Base-by-base conservation (phyloP, 352 stramenopile genomes). In the Hyaloperonospora brassicae region DNA sequence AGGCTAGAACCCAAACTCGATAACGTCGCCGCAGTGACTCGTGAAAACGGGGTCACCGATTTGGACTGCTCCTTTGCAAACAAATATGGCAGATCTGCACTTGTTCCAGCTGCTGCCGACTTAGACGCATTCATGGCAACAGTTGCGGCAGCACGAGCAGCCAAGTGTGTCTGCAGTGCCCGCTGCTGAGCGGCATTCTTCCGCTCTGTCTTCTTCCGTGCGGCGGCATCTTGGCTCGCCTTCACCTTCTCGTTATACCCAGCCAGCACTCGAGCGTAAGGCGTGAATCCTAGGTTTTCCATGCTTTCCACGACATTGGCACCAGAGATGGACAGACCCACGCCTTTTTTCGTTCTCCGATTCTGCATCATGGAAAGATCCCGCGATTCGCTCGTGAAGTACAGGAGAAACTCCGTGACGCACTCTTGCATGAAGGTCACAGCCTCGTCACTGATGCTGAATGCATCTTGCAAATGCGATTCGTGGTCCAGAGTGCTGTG, bases 401-500 rank as follows among this genome's bases (percentile, higher is more conserved):
- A 93, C 36, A 93, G 46, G 11, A 93, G 51, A 47, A 93, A 93
- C 64, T 93, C 83, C 0, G 78, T 91, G 39, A 84, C 79, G 22
- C 83, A 93, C 53, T 93, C 83, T 52, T 93, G 83, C 75, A 93
- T 86, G 31, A 91, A 77, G 48, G 68, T 66, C 21, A 82, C 70
- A 1, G 83, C 83, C 23, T 86, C 77, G n/a, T 89, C 83, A 48
- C 83, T 84, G 24, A 93, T 84, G 47, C 80, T 86, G 53, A 91
- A 17, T 17, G 17, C 17, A 17, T 17, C 17, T 17, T 17, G 17
- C 17, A 17, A 17, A 17, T 17, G 17, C 17, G 17, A 17, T 17
- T 17, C 17, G 17, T 17, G 17, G 17, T 17, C 17, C 17, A 17
- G 17, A 17, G 17, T 17, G 17, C 17, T 17, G 17, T 17, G 17